Conservation (phyloP, 108 stramenopile genomes). For the Cylindrotheca closterium region DNA sequence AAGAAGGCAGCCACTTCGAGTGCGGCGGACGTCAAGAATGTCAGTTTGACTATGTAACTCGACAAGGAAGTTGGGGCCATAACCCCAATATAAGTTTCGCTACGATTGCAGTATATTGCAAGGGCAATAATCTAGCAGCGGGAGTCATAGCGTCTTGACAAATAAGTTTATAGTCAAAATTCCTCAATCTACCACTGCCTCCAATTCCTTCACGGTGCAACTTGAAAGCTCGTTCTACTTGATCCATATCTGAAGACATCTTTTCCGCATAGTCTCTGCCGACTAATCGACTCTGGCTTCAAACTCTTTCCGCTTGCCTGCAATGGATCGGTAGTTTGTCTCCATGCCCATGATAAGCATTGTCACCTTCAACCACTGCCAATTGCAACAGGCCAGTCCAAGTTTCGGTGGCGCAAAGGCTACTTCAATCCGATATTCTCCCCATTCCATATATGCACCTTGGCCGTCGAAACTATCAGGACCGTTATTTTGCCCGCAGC, state of each 20-base stretch:
- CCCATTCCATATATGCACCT: no score
- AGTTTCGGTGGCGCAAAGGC: conserved; percentile 71
- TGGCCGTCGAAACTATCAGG: no score
- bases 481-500: no score
- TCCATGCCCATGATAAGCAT: conserved; percentile 64
- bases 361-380: conserved; percentile 19
- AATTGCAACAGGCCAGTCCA: conserved; percentile 67
- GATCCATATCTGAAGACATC: conserved; percentile 88
- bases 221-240: conserved; percentile 86
- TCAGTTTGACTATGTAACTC: no score
- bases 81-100: no score
- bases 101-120: no score
- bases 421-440: conserved; percentile 22
- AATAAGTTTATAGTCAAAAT: no score
- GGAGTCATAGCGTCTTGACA: no score
- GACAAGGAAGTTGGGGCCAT: no score
- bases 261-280: conserved; percentile 69
- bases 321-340: conserved; percentile 60
- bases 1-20: no score
- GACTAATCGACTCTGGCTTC: conserved; percentile 55
- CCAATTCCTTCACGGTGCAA: conserved; percentile 68
- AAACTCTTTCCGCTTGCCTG: conserved; percentile 49
- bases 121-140: no score
- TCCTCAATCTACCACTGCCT: conserved; percentile 55
- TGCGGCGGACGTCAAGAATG: no score